Evolutionary conservation across 208 protist genomes (phyloP).

Genomic region (Balamuthia mandrillaris): DNA sequence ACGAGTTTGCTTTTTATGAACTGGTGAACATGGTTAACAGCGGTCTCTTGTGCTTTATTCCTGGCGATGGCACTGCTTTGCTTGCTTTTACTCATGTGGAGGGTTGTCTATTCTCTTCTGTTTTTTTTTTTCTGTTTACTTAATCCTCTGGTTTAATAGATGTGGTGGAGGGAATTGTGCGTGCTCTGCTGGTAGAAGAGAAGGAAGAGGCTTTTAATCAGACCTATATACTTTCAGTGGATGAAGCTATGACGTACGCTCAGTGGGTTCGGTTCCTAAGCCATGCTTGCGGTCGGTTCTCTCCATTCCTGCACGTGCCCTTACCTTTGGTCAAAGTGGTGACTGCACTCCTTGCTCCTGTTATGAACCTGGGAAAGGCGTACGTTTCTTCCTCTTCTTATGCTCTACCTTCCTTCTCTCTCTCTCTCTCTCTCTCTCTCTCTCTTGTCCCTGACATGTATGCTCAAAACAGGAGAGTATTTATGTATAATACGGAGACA

Average conservation of each 20-base stretch:
- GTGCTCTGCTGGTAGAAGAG: neutral
- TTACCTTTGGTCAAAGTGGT: constrained; percentile 11
- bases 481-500: no score
- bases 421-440: no score
- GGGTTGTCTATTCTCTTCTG: no score
- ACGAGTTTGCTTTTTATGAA: constrained; percentile 22
- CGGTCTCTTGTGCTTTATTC: constrained; percentile 16
- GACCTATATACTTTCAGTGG: neutral
- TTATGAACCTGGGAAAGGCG: constrained; percentile 3
- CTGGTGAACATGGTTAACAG: constrained; percentile 27
- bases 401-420: neutral
- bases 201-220: neutral
- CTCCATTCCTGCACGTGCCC: constrained; percentile 10
- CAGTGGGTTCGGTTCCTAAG: constrained; percentile 2
- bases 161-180: constrained; percentile 2
- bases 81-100: constrained; percentile 19
- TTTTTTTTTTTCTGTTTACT: neutral
- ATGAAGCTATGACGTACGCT: constrained; percentile 1
- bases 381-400: neutral
- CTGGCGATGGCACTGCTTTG: neutral
- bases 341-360: neutral
- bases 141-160: neutral
- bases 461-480: no score
- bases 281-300: neutral
- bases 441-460: no score